Conservation (phyloP, 805 yeast species). For the Barnettozyma populi region DNA sequence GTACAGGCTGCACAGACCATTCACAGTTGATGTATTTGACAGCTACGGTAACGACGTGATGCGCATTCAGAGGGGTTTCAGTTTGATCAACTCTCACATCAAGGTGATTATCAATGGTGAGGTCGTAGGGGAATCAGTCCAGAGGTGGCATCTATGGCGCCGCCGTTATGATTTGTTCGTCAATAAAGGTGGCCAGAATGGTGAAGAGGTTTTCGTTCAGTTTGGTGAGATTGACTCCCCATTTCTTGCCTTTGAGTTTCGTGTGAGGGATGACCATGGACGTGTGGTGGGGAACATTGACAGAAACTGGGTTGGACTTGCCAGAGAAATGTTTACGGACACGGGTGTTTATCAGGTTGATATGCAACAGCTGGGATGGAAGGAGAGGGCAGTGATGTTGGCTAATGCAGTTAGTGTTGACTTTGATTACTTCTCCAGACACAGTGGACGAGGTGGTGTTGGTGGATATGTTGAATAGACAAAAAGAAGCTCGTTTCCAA, state of each 20-base stretch:
- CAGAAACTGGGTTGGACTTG: slow-evolving; percentile 93
- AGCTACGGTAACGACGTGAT: slow-evolving; percentile 52
- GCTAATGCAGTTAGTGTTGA: slow-evolving; percentile 91
- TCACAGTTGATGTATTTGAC: slow-evolving; percentile 66
- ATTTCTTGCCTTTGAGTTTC: slow-evolving; percentile 80
- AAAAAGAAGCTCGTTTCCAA: not conserved
- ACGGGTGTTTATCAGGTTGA: slow-evolving; percentile 87
- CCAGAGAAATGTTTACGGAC: slow-evolving; percentile 89
- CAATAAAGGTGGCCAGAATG: slow-evolving; percentile 1
- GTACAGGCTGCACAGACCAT: slow-evolving; percentile 82
- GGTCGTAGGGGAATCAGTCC: slow-evolving; percentile 78
- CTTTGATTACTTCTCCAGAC: slow-evolving; percentile 95
- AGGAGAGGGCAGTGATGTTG: slow-evolving; percentile 79
- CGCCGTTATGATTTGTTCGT: slow-evolving; percentile 74
- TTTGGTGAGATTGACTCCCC: slow-evolving; percentile 88
- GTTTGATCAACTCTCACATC: slow-evolving; percentile 84
- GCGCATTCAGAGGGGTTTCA: slow-evolving; percentile 76
- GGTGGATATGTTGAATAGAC: slow-evolving; percentile 3
- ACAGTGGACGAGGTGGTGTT: slow-evolving; percentile 47
- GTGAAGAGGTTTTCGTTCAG: slow-evolving; percentile 47
- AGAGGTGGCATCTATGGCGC: slow-evolving; percentile 95
- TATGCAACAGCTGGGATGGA: slow-evolving; percentile 59
- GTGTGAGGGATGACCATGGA: slow-evolving; percentile 55
- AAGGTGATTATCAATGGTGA: slow-evolving; percentile 44
- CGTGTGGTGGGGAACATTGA: slow-evolving; percentile 71